Evolutionary conservation across 768 basidiomycete genomes (phyloP), one percentile per base, ranked within the genome.

Genomic region (Lepiota venenata): DNA sequence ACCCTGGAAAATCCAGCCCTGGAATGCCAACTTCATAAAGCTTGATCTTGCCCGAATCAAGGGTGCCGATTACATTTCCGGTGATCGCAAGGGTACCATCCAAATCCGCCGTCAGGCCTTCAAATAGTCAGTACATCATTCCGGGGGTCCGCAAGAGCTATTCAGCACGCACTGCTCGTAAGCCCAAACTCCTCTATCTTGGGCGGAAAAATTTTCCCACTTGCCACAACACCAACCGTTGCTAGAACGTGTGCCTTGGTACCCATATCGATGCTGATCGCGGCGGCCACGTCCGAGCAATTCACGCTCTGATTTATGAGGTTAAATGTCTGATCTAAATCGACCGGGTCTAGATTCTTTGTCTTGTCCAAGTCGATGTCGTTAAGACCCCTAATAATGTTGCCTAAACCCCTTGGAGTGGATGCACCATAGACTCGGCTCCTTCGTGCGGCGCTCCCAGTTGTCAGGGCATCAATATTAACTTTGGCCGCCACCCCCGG

Each of bases 1-100:
- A 77, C 77, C 74, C 78, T 40, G 79, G 77, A 63, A 82, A 72
- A 59, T 76, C 72, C 15, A 81, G 67, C 6, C 77, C 79, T 1
- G 77, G 77, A 52, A 82, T 66, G 1, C 75, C 74, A 25, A 74
- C 57, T 44, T 71, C 62, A 38, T 76, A 68, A 10, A 82, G 60
- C 14, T 63, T 60, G 50, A 77, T 64, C 40, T 70, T 71, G 3
- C 75, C 79, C 0, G 77, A 72, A 56, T 77, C 74, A 15, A 80
- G 55, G 0, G 65, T 63, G 0, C 76, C 80, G 44, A 67, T 61
- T 3, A 73, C 68, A 20, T 64, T 67, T 9, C 74, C 75, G 6
- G 58, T 63, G 42, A 81, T 37, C 20, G 64, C 63, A 21, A 81
- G 47, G 0, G 64, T 67, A 1, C 74, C 77, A 47, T 69, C 64